Conservation (phyloP, 2,329 filamentous ascomycete species). For the Colletotrichum gloeosporioides region DNA sequence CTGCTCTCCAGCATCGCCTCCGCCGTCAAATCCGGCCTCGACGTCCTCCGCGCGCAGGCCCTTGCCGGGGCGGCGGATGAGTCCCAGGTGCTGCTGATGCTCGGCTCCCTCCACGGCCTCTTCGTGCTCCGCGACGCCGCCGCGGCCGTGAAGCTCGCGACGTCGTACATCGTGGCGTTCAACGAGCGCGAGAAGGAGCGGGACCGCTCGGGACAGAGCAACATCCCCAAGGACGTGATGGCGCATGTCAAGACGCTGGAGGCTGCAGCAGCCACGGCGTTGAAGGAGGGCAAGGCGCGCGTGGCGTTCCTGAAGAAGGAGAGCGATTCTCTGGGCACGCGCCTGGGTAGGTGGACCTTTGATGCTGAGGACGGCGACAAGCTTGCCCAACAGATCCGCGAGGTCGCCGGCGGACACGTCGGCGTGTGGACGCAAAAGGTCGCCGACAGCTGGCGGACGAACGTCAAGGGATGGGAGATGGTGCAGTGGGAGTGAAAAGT, state of each 20-base stretch:
- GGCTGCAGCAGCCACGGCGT: slow-evolving; percentile 29
- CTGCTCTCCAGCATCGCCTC: slow-evolving; percentile 6
- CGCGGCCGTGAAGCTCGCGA: slow-evolving; percentile 33
- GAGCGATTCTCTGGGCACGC: slow-evolving; percentile 29
- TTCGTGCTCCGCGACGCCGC: slow-evolving; percentile 44
- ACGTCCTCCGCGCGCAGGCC: slow-evolving; percentile 26
- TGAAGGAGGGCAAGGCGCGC: slow-evolving; percentile 36
- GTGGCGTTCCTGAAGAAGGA: slow-evolving; percentile 34
- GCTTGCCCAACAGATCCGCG: slow-evolving; percentile 8
- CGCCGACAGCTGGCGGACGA: slow-evolving; percentile 27
- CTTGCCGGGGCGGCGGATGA: slow-evolving; percentile 10
- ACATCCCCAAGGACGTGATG: slow-evolving; percentile 41
- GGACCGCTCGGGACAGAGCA: slow-evolving; percentile 42
- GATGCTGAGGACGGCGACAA: slow-evolving; percentile 5
- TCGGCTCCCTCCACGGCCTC: slow-evolving; percentile 41
- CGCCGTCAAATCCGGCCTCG: slow-evolving; percentile 28
- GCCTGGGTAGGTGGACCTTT: slow-evolving; percentile 32
- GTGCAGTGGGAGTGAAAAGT: slow-evolving; percentile 27
- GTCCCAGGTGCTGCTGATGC: slow-evolving; percentile 22
- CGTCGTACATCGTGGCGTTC: slow-evolving; percentile 38
- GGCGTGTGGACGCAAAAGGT: slow-evolving; percentile 23
- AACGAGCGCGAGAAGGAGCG: slow-evolving; percentile 45
- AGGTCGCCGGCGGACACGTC: neutral
- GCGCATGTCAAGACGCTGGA: slow-evolving; percentile 38
- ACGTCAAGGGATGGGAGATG: slow-evolving; percentile 28